A percentile compares a stretch with the other conserved stretches of the same genome.
These are phyloP conservation scores for Colletotrichum orchidophilum DNA, from an alignment of 2,329 filamentous ascomycete species.

Conservation along the genomic window DNA sequence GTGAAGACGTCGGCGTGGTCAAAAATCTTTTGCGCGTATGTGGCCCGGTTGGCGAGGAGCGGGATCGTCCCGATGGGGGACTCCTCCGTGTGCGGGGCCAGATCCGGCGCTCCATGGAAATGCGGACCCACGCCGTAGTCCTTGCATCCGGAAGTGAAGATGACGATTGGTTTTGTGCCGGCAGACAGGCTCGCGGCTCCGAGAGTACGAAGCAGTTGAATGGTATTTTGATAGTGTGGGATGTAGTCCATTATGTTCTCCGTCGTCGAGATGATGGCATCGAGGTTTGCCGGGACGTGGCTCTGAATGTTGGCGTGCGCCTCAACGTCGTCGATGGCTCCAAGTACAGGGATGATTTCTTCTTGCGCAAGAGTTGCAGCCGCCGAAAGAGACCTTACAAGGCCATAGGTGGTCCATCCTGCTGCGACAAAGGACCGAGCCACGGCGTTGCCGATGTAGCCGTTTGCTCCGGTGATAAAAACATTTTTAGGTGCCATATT, in stretches of 20 bases:
- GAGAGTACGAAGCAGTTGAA: constrained; percentile 46
- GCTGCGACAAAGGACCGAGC: constrained; percentile 54
- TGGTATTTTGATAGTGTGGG: constrained; percentile 48
- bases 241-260: constrained; percentile 52
- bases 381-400: constrained; percentile 48
- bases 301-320: constrained; percentile 41
- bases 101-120: constrained; percentile 45
- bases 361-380: constrained; percentile 41
- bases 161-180: constrained; percentile 50
- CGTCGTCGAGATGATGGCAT: constrained; percentile 54
- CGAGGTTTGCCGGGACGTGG: constrained; percentile 44
- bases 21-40: constrained; percentile 46
- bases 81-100: constrained; percentile 53
- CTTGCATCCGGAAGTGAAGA: constrained; percentile 60
- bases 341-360: constrained; percentile 53
- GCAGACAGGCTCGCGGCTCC: constrained; percentile 43
- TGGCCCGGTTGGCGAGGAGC: constrained; percentile 42
- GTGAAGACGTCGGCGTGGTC: constrained; percentile 51
- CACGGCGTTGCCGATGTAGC: constrained; percentile 57
- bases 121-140: constrained; percentile 53
- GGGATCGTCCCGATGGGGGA: constrained; percentile 47
- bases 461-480: constrained; percentile 59
- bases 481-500: constrained; percentile 41
- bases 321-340: constrained; percentile 45
- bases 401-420: constrained; percentile 55